A percentile compares a stretch with the other conserved stretches of the same genome.
phyloP scores from a whole-genome alignment of 2,329 filamentous ascomycete genomes.

The Aureobasidium vineae region DNA sequence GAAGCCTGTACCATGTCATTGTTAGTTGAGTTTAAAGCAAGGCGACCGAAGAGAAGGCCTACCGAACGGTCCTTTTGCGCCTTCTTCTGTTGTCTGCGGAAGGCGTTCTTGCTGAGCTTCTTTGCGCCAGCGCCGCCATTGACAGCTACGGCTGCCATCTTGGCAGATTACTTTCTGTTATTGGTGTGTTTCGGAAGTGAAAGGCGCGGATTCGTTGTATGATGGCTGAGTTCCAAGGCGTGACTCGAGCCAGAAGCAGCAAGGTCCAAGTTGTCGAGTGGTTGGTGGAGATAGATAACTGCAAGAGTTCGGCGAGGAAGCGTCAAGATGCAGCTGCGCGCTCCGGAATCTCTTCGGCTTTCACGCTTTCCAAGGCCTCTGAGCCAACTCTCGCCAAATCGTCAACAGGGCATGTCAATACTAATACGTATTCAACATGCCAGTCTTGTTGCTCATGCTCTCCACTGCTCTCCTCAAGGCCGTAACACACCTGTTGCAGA shows the following conservation, averaged over 20 bases:
- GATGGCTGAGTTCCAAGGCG: neutral
- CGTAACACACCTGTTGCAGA: neutral
- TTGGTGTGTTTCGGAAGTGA: neutral
- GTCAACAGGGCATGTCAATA: neutral
- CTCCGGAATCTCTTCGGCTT: slow-evolving; percentile 14
- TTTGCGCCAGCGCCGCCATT: slow-evolving; percentile 36
- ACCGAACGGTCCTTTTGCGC: slow-evolving; percentile 68
- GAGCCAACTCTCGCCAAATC: too few relatives aligned
- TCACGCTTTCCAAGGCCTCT: neutral
- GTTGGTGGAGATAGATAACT: neutral
- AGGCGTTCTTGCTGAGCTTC: slow-evolving; percentile 92
- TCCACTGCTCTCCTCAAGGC: slow-evolving; percentile 7
- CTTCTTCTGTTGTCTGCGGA: slow-evolving; percentile 92
- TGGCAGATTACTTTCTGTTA: slow-evolving; percentile 22
- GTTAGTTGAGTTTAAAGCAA: slow-evolving; percentile 38
- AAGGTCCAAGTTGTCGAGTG: neutral
- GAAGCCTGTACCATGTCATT: slow-evolving; percentile 31
- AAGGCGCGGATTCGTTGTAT: neutral
- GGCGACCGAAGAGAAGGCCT: slow-evolving; percentile 32
- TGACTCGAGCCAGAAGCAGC: neutral
- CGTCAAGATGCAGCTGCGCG: slow-evolving; percentile 11
- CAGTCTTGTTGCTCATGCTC: slow-evolving; percentile 9
- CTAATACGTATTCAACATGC: neutral
- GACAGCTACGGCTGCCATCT: slow-evolving; percentile 40
- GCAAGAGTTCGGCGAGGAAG: neutral